A percentile compares a stretch with the other conserved stretches of the same genome.
These are phyloP conservation scores for Ophiocordyceps camponoti-rufipedis DNA, from an alignment of 2,329 filamentous ascomycete genomes.

Conservation along the genomic window DNA sequence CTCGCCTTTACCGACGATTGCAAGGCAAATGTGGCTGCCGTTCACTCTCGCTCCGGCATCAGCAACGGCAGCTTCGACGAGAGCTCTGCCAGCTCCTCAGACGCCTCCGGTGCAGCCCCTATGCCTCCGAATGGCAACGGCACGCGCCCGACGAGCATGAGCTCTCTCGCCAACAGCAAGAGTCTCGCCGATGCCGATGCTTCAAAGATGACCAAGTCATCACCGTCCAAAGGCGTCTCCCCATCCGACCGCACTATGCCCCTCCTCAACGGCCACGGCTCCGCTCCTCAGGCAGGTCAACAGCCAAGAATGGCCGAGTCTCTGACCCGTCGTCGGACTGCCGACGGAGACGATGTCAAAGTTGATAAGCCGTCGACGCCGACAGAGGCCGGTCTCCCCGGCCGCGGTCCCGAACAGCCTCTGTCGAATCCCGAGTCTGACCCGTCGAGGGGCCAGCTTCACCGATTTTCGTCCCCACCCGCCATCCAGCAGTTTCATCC, in stretches of 20 bases:
- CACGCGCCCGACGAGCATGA: constrained; percentile 34
- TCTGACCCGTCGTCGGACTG: background rate
- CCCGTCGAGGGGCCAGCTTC: constrained; percentile 16
- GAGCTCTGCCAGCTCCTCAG: constrained; percentile 33
- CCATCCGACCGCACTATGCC: constrained; percentile 10
- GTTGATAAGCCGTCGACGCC: background rate
- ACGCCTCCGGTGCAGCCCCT: constrained; percentile 26
- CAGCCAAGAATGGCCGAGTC: background rate
- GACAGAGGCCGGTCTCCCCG: background rate
- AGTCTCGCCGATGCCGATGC: constrained; percentile 13
- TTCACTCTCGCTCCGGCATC: constrained; percentile 24
- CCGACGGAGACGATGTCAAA: background rate
- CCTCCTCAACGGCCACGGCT: background rate
- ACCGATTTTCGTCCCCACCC: constrained; percentile 49
- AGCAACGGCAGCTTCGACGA: constrained; percentile 36
- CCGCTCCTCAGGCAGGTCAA: background rate
- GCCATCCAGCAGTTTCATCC: constrained; percentile 18
- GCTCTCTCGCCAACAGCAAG: constrained; percentile 38
- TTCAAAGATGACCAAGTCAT: constrained; percentile 6
- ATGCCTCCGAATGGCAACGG: constrained; percentile 24
- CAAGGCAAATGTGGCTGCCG: constrained; percentile 12
- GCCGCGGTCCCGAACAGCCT: no score
- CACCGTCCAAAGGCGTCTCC: constrained; percentile 10
- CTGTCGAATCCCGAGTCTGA: background rate
- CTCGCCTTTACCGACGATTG: constrained; percentile 21